Evolutionary conservation across 2,329 filamentous ascomycete species (phyloP), one percentile per base, ranked within the genome.

Genomic region (Raffaelea arxii): DNA sequence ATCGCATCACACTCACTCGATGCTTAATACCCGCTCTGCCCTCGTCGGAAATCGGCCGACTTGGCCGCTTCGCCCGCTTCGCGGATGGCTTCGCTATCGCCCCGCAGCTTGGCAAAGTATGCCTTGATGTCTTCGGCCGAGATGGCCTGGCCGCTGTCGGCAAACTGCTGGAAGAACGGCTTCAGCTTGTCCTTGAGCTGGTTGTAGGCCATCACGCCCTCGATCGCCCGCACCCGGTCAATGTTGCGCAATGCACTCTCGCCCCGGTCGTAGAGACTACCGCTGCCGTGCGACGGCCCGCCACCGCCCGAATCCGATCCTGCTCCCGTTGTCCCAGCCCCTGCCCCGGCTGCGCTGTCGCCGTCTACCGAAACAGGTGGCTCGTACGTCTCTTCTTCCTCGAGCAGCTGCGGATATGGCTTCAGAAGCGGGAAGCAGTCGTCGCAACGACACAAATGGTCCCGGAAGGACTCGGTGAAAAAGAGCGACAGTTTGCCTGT

Each of bases 191-290:
- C 90, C 60, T 94, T 92, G 50, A 98, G 75, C 58, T 94, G 85
- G 58, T 97, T 96, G 66, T 97, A 98, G 0, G 90, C 91, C 89
- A 97, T 96, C 40, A 94, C 91, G 16, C 92, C 92, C 63, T 98
- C 86, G 47, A 98, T 95, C 4, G 92, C 92, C 14, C 83, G 77
- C 7, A 97, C 91, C 2, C 92, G 85, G 61, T 98, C 92, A 47
- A 98, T 82, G 57, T 88, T 94, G 61, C 82, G 88, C 24, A 98
- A 75, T 0, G 90, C 91, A 41, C 87, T 91, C 67, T 98, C 92
- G 41, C 92, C 92, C 18, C 89, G 86, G 43, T 97, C 90, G 27
- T 94, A 80, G 2, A 98, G 72, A 52, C 85, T 92, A 40, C 86
- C 86, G 27, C 86, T 90, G 43, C 86, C 85, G 5, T 78, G 71